Base-by-base conservation (phyloP, 805 yeast genomes). In the Candida easanensis region DNA sequence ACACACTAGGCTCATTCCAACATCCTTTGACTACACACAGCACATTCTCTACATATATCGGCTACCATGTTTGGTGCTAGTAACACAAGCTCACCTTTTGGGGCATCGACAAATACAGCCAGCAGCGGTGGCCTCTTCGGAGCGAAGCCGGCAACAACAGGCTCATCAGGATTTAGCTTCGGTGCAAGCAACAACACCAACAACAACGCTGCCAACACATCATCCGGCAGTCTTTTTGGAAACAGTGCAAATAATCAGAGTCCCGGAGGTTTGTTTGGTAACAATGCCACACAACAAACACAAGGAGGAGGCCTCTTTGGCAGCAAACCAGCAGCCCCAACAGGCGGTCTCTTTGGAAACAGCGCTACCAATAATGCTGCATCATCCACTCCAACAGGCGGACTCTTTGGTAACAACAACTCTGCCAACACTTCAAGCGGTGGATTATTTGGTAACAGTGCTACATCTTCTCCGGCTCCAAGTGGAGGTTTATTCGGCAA, bases 321-420 rank as follows among this genome's bases (percentile, higher is more conserved):
- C 18, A 36, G 43, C 36, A 41, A 31, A 28, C 34, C n/a, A 14
- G 38, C 32, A 10, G 43, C 44, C 20, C 4, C 44, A 11, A 4
- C 46, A 10, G 38, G 41, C 2, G 44, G 48, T 16, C 45, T 45
- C 21, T 45, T 45, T 38, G 48, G 48, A 4, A 40, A 30, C 39
- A 37, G 28, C 26, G 22, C 21, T 17, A 20, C 27, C 27, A 34
- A 22, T 14, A 26, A n/a, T 13, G 25, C 36, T 15, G 11, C 36
- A 11, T 18, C 38, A 10, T 19, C 36, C 2, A 30, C 36, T 14
- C 16, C 49, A 19, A 15, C 33, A 5, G 49, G 46, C 30, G 56
- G 58, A 3, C 43, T 55, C 1, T 55, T 52, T 44, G 56, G 49
- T 22, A 39, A 48, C 38, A 63, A 63, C 38, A 57, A 58, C 32